phyloP scores from a whole-genome alignment of 2,329 filamentous ascomycete species.

The Phaeoacremonium minimum region DNA sequence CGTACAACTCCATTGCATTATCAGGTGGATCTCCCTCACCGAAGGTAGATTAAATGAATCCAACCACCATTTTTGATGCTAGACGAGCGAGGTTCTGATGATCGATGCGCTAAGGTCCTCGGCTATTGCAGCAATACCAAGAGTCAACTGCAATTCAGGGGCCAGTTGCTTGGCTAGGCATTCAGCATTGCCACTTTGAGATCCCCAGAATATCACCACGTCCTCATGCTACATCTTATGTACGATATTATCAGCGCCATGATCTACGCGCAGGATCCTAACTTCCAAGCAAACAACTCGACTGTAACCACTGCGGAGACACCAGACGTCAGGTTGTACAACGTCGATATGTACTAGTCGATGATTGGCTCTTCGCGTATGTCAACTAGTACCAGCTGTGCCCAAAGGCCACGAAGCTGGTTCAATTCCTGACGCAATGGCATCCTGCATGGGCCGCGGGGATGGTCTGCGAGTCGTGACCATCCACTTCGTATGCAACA shows the following conservation, averaged over 20 bases:
- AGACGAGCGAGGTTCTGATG: no score
- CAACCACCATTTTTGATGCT: no score
- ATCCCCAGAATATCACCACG: not conserved
- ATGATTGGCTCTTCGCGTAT: not conserved
- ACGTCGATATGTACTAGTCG: not conserved
- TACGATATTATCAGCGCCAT: not conserved
- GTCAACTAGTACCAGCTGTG: not conserved
- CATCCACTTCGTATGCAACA: not conserved
- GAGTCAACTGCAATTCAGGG: not conserved
- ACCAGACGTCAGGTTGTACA: not conserved
- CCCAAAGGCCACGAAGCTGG: not conserved
- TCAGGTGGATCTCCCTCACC: not conserved
- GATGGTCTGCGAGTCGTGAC: not conserved
- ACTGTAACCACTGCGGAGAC: not conserved
- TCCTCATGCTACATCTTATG: not conserved
- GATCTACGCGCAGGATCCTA: not conserved
- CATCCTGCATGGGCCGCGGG: not conserved
- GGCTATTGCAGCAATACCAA: not conserved
- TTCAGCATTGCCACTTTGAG: not conserved
- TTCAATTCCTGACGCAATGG: not conserved
- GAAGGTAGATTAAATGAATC: not conserved
- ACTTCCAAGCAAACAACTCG: not conserved
- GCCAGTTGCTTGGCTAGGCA: not conserved
- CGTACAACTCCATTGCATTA: not conserved
- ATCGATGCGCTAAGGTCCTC: no score